Evolutionary conservation across 768 basidiomycete species (phyloP).

Genomic region (Mycena galericulata): DNA sequence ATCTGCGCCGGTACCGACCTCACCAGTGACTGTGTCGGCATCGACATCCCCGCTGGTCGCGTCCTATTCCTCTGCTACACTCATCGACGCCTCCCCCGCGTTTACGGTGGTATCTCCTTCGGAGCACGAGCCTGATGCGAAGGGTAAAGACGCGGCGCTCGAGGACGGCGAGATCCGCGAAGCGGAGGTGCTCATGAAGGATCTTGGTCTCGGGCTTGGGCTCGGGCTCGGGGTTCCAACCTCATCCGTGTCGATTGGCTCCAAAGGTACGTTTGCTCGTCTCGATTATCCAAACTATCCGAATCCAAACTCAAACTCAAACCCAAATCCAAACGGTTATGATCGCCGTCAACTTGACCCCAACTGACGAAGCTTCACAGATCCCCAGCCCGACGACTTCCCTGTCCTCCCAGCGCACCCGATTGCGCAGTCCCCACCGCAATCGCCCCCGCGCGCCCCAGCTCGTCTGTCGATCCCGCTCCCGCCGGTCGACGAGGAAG

Average conservation of each 20-base stretch:
- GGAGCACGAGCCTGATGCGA: not conserved
- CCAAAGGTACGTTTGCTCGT: conserved; percentile 21
- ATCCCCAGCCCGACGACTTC: conserved; percentile 9
- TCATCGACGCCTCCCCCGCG: conserved; percentile 21
- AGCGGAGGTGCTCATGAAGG: conserved; percentile 5
- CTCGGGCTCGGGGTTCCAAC: too few species aligned
- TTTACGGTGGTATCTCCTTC: conserved; percentile 5
- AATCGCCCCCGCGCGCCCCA: conserved; percentile 23
- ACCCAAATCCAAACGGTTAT: too few species aligned
- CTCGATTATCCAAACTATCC: too few species aligned
- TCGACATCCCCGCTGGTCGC: conserved; percentile 16
- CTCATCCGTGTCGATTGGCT: not conserved
- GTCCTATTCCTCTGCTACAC: conserved; percentile 31
- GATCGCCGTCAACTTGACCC: too few species aligned
- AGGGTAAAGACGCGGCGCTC: conserved; percentile 10
- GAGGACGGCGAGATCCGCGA: conserved; percentile 23
- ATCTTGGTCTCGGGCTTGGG: conserved; percentile 5
- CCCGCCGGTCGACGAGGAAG: conserved; percentile 20
- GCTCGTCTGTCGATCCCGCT: conserved; percentile 27
- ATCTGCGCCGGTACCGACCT: conserved; percentile 15
- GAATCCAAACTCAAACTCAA: too few species aligned
- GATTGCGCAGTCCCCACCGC: not conserved
- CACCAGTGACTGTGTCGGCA: conserved; percentile 19
- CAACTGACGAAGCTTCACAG: too few species aligned
- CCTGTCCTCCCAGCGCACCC: conserved; percentile 14